Evolutionary conservation across 2,329 filamentous ascomycete genomes (phyloP), one percentile per base, ranked within the genome.

Genomic region (Colletotrichum cordylinicola): DNA sequence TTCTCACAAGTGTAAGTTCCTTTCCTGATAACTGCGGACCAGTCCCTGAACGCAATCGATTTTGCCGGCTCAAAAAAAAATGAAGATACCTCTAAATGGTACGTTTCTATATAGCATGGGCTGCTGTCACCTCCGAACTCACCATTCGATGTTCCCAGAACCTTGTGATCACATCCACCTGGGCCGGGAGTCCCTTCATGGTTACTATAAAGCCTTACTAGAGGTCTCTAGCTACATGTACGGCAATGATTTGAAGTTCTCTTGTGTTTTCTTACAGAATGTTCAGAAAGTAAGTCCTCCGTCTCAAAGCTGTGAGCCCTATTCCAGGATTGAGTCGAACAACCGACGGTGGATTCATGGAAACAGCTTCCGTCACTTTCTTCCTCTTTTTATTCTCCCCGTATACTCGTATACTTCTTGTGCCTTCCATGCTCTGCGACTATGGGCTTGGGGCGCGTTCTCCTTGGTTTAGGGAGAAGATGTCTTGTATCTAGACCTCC

Each of bases 191-290:
- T 48, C 6, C 6, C 10, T 21, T 13, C n/a, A 1, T 5, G 12
- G 43, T 4, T 2, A 7, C n/a, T 48, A 48, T 21, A 21, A 21
- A 21, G 3, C n/a, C n/a, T 2, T 48, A 0, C 43, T 7, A 0
- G 10, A 21, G 13, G 29, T 6, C 29, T 24, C 24, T 24, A 24
- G 24, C 24, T 24, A 24, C 24, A 24, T 24, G 24, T 24, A 24
- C 24, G 24, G 24, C 24, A 24, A 24, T 24, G 24, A 24, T 24
- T 24, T 24, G 24, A 24, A 24, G 24, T 24, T 24, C 24, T 24
- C 24, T 24, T 24, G 24, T 24, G 24, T 24, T 24, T 24, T 24
- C 24, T 24, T 24, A 24, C 24, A 24, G 24, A 24, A 24, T 24
- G 24, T 24, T 24, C 24, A 24, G 6, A 37, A 37, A 37, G 35